These are phyloP conservation scores for Leishmania tropica DNA, from an alignment of 208 protist species.

Conservation along the genomic window DNA sequence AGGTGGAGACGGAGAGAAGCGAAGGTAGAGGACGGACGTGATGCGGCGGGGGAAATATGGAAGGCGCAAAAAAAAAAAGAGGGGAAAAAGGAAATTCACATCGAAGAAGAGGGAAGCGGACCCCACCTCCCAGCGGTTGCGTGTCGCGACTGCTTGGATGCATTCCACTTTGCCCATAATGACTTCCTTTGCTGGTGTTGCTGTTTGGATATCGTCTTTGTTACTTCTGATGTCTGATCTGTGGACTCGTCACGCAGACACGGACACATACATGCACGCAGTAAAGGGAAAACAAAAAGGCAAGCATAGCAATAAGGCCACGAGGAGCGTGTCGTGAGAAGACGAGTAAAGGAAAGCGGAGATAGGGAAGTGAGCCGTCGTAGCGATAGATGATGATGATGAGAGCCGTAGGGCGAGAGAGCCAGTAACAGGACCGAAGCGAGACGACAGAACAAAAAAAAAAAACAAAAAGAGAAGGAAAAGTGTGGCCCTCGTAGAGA, in stretches of 20 bases:
- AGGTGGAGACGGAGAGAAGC: neutral
- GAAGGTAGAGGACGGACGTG: neutral
- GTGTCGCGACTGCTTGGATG: too few species aligned
- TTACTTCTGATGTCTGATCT: neutral
- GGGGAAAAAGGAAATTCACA: neutral
- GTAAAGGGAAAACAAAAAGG: neutral
- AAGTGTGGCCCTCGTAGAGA: neutral
- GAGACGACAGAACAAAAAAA: neutral
- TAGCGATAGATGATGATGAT: neutral
- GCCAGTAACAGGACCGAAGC: conserved; percentile 2
- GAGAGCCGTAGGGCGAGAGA: neutral
- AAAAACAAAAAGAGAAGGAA: neutral
- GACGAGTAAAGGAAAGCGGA: neutral
- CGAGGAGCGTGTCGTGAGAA: neutral
- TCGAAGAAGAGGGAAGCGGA: neutral
- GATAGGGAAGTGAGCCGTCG: neutral
- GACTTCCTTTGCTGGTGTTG: too few species aligned
- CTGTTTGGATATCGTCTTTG: neutral
- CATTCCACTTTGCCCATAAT: too few species aligned
- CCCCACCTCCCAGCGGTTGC: neutral
- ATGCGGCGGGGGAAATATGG: neutral
- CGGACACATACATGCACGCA: neutral
- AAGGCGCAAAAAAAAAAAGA: neutral
- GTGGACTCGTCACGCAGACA: neutral
- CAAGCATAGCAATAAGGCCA: neutral